These are phyloP conservation scores for Antitrichia curtipendula DNA, from an alignment of 225 moss, liverwort and hornwort genomes.

Conservation along the genomic window DNA sequence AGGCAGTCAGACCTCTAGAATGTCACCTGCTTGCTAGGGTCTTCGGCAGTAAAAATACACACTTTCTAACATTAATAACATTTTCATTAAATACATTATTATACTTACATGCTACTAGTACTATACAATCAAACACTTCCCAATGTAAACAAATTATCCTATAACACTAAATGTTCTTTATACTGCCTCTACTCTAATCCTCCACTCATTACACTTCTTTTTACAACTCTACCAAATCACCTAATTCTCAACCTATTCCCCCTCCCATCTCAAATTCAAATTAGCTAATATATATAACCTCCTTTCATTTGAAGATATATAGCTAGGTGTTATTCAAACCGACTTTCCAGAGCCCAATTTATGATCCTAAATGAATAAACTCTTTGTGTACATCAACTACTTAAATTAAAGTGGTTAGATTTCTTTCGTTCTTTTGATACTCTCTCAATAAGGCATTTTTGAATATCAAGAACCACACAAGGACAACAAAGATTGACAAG, in stretches of 20 bases:
- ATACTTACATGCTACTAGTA: not conserved
- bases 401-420: accelerated
- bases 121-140: not conserved
- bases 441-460: accelerated
- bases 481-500: not conserved
- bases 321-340: accelerated
- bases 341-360: accelerated
- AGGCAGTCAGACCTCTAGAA: not conserved
- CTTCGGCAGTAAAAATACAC: not conserved
- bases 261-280: not conserved
- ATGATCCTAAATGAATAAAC: not conserved
- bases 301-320: accelerated
- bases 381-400: accelerated
- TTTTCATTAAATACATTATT: not conserved
- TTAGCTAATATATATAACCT: too few relatives aligned
- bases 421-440: not conserved
- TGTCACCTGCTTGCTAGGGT: not conserved
- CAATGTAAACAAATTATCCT: not conserved
- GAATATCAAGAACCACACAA: accelerated
- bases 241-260: accelerated
- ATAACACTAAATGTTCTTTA: not conserved
- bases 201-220: too few relatives aligned
- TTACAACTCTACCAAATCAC: not conserved
- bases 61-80: not conserved
- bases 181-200: accelerated